Evolutionary conservation across 2,329 filamentous ascomycete species (phyloP).

Genomic region (Pezizomycotina sp.): DNA sequence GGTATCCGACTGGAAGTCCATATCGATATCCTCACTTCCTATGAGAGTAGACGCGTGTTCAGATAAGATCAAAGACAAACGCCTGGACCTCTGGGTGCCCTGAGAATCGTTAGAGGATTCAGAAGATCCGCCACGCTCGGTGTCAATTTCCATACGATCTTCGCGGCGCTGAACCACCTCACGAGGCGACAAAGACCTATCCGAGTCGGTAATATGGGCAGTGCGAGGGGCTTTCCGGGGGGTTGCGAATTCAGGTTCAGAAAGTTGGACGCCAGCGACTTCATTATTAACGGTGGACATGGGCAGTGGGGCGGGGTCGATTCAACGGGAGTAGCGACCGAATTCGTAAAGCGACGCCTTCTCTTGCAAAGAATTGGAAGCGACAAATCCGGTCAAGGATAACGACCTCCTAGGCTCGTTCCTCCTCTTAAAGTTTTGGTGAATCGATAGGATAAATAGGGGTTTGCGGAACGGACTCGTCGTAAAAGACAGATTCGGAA

Average conservation of each 20-base stretch:
- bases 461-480: too few species aligned
- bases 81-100: too few species aligned
- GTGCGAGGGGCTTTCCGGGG: constrained; percentile 9
- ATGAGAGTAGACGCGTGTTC: constrained; percentile 26
- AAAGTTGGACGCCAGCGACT: constrained; percentile 14
- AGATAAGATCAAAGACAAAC: constrained; percentile 21
- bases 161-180: constrained; percentile 12
- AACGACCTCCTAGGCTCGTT: too few species aligned
- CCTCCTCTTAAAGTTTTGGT: too few species aligned
- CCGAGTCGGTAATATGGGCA: constrained; percentile 13
- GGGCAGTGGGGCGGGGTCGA: too few species aligned
- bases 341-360: too few species aligned
- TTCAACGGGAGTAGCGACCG: too few species aligned
- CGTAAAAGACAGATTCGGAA: constrained; percentile 8
- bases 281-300: too few species aligned
- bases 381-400: too few species aligned
- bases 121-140: too few species aligned
- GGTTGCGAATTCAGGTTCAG: constrained; percentile 11
- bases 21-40: constrained; percentile 24
- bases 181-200: constrained; percentile 7
- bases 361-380: too few species aligned
- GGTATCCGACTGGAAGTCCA: constrained; percentile 25
- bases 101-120: constrained; percentile 19
- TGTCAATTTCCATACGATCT: constrained; percentile 17
- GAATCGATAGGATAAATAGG: too few species aligned